Conservation (phyloP, 352 stramenopile genomes). For the Plasmopara viticola region DNA sequence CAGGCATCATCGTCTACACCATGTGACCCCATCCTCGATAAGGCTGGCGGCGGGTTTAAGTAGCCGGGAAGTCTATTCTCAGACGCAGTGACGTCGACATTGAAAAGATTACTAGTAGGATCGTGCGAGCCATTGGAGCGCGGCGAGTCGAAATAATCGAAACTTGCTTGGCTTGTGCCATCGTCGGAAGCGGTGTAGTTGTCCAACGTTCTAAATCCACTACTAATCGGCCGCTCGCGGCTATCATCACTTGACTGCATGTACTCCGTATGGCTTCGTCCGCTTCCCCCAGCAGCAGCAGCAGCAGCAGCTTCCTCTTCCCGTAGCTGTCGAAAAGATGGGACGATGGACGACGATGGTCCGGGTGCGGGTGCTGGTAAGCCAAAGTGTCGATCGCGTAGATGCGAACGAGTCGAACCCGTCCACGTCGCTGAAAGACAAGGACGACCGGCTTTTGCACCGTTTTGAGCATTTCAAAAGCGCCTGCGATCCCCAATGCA, state of each 20-base stretch:
- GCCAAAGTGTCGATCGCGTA: slow-evolving; percentile 12
- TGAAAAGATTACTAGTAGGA: slow-evolving; percentile 10
- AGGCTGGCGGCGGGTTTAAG: slow-evolving; percentile 16
- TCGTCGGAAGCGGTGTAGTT: slow-evolving; percentile 32
- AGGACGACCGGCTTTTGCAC: slow-evolving; percentile 77
- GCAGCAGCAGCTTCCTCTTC: slow-evolving; percentile 42
- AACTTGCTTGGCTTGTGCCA: slow-evolving; percentile 26
- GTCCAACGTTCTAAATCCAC: slow-evolving; percentile 15
- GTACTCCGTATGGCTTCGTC: slow-evolving; percentile 23
- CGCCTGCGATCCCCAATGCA: slow-evolving; percentile 57
- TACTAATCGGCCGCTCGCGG: slow-evolving; percentile 11
- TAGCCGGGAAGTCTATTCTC: slow-evolving; percentile 16
- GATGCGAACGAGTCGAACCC: slow-evolving; percentile 13
- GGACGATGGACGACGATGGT: slow-evolving; percentile 31
- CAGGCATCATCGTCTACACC: slow-evolving; percentile 8
- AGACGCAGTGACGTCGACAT: slow-evolving; percentile 9
- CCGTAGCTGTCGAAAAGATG: slow-evolving; percentile 54
- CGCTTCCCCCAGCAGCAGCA: slow-evolving; percentile 16
- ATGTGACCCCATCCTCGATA: slow-evolving; percentile 11
- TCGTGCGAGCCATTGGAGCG: slow-evolving; percentile 20
- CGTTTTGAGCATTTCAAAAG: slow-evolving; percentile 70
- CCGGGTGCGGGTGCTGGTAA: slow-evolving; percentile 16
- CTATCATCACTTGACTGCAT: neutral
- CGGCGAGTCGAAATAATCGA: slow-evolving; percentile 28
- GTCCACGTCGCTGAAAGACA: slow-evolving; percentile 52